phyloP scores from a whole-genome alignment of 1,139 yeast species.

The Pichia cactophila region DNA sequence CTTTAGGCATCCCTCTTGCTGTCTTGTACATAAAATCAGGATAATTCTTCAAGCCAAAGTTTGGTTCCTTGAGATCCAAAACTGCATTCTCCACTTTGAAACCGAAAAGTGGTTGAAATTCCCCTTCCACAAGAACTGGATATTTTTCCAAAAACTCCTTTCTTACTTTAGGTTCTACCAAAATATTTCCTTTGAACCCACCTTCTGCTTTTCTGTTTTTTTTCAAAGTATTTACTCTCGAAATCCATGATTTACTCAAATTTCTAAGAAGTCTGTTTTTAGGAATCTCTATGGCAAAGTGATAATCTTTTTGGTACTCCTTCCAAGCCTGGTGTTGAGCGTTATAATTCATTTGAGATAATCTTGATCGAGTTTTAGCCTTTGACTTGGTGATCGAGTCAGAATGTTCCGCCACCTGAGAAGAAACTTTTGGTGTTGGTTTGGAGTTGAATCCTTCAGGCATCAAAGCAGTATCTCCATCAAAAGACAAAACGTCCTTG shows the following conservation, averaged over 20 bases:
- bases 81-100: slow-evolving; percentile 51
- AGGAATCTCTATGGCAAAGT: slow-evolving; percentile 32
- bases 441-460: slow-evolving; percentile 3
- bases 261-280: slow-evolving; percentile 31
- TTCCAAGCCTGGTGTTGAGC: slow-evolving; percentile 22
- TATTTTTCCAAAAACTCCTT: slow-evolving; percentile 38
- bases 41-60: slow-evolving; percentile 47
- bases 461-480: slow-evolving; percentile 9
- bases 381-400: neutral
- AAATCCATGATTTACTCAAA: slow-evolving; percentile 69
- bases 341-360: slow-evolving; percentile 15
- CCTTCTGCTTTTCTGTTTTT: slow-evolving; percentile 31
- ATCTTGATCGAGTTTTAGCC: slow-evolving; percentile 1
- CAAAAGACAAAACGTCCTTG: slow-evolving; percentile 6
- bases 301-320: slow-evolving; percentile 19
- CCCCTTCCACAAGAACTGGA: slow-evolving; percentile 54
- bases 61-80: slow-evolving; percentile 50
- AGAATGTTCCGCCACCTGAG: neutral
- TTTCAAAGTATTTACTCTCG: slow-evolving; percentile 27
- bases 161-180: slow-evolving; percentile 29
- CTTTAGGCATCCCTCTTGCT: slow-evolving; percentile 79
- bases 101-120: slow-evolving; percentile 59
- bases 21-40: slow-evolving; percentile 57
- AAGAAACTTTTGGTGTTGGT: neutral
- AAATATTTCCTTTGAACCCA: slow-evolving; percentile 27